Evolutionary conservation across 2,329 filamentous ascomycete species (phyloP).

Genomic region (Fonsecaea nubica): DNA sequence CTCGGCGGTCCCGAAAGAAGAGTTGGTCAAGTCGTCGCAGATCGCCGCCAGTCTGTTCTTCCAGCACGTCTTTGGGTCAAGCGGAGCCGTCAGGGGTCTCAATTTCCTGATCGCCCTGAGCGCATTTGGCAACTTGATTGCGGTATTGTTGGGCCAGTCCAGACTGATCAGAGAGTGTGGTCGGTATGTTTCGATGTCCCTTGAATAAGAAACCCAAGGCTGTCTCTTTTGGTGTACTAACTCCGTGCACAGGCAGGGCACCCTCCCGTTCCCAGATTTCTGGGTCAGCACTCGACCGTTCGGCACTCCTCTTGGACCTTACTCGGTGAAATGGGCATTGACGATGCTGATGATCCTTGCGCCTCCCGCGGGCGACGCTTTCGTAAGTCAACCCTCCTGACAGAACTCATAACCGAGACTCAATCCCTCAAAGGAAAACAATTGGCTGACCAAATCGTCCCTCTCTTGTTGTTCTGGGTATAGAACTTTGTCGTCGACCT

Average conservation of each 20-base stretch:
- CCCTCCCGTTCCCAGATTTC: constrained; percentile 65
- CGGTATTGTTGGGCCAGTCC: constrained; percentile 62
- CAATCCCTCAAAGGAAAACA: background rate
- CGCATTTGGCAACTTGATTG: constrained; percentile 66
- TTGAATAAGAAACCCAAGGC: background rate
- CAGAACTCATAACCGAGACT: background rate
- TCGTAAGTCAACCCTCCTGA: constrained; percentile 42
- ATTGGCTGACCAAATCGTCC: background rate
- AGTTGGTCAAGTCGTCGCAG: constrained; percentile 61
- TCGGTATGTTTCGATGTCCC: constrained; percentile 10
- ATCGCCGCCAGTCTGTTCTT: constrained; percentile 67
- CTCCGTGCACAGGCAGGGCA: constrained; percentile 58
- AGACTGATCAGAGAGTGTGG: constrained; percentile 67
- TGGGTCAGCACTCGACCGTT: constrained; percentile 70
- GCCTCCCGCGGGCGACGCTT: constrained; percentile 68
- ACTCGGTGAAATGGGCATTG: constrained; percentile 63
- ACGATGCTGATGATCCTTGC: constrained; percentile 67
- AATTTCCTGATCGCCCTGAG: constrained; percentile 65
- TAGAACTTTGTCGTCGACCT: constrained; percentile 63
- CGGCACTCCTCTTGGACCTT: constrained; percentile 67
- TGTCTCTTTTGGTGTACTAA: background rate
- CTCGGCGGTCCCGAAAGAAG: constrained; percentile 60
- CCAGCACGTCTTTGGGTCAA: constrained; percentile 61
- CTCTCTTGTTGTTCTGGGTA: background rate
- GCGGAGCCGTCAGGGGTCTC: constrained; percentile 58